Evolutionary conservation across 2,329 filamentous ascomycete genomes (phyloP), one percentile per base, ranked within the genome.

Genomic region (Fusarium buxicola): DNA sequence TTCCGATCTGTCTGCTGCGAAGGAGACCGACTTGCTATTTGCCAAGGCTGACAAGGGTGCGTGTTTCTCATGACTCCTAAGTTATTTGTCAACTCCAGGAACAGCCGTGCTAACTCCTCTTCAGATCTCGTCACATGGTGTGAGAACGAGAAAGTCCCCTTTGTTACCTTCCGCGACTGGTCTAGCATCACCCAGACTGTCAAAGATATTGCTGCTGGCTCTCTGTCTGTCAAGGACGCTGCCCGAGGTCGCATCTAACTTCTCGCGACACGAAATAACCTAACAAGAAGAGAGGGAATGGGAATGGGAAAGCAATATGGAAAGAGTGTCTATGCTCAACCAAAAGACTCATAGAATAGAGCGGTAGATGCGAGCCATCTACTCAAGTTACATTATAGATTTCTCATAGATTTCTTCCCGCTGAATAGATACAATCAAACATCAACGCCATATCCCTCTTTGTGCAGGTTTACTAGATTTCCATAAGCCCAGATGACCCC

Each of bases 1-100:
- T 5, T 96, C 92, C 3, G 94, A 98, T 74, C 82, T 98, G 48
- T 96, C 92, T 24, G 95, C 94, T 8, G 94, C 95, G 4, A 88
- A 90, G 69, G 94, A 98, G 82, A 97, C 94, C 3, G 93, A 98
- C 75, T 79, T 98, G 50, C 82, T 98, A 31, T 98, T 98, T 73
- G 94, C 94, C 49, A 97, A 97, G 83, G 89, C 91, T 65, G 94
- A 92, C 18, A 89, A 92, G 75, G 92, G 91, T 92, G 80, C 69
- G 83, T 72, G 31, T 11, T 41, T n/a, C 25, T 43, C 15, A 28
- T 38, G 47, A 7, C 18, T 36, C 12, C 40, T 35, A n/a, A 13
- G 2, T 5, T 6, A 8, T 8, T 28, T 25, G 27, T 40, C 8
- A 2, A 24, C 11, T 40, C 15, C 2, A 8, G 15, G n/a, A 40